Evolutionary conservation across 108 stramenopile species (phyloP), one percentile per base, ranked within the genome.

Genomic region (Nitzschia sp.): DNA sequence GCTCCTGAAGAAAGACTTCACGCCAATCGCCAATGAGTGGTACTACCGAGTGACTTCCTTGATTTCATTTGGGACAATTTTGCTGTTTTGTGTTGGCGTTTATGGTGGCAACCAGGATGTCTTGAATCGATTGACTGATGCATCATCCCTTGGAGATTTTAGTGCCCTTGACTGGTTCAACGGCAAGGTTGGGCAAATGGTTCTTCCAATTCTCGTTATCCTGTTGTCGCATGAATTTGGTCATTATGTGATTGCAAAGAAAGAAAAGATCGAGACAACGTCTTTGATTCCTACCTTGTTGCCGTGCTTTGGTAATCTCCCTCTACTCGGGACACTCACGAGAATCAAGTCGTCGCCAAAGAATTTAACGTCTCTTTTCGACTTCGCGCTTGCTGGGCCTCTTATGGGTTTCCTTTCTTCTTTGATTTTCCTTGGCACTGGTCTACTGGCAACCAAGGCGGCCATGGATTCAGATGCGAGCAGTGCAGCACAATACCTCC

Each of bases 361-460:
- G 34, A 73, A 79, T 52, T 73, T 77, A 35, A 68, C 63, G 23
- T 70, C 70, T 34, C 58, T 88, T 47, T 88, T 87, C 58, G 85
- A 92, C 62, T 77, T 92, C 53, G 90, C 85, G 0, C 59, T 88
- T 44, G 69, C 63, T 13, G 87, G 90, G 9, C 85, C 90, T 9
- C 55, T 81, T 17, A 33, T 72, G n/a, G 90, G 90, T 22, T 56
- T 88, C 13, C 31, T 68, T 4, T 58, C 81, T 2, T 84, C 87
- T 11, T 59, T 87, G 3, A 45, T 69, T 31, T 77, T 85, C 0
- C 67, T 92, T 19, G 35, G 75, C 1, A 32, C 47, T 3, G 90
- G 90, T n/a, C 67, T 92, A 27, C 68, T 79, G 59, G 60, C 75
- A 32, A 85, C 85, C n/a, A 74, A 63, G 3, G 36, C 58, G 17